These are phyloP conservation scores for Comarum palustre DNA, from an alignment of 306 rosid genomes.

Conservation along the genomic window DNA sequence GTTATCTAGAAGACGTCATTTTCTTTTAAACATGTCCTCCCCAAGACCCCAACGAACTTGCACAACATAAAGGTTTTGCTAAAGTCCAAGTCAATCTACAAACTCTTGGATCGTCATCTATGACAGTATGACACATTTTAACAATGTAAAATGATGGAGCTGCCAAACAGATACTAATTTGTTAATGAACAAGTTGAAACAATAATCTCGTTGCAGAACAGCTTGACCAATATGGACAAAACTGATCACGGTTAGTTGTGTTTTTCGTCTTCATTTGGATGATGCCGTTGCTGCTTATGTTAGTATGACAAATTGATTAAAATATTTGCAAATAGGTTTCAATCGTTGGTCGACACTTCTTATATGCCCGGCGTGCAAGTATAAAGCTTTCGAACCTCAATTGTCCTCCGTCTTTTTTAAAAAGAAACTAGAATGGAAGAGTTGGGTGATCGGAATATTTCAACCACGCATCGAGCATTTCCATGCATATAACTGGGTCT, in stretches of 20 bases:
- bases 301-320: not conserved
- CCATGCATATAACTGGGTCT: not conserved
- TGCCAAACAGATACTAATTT: conserved; percentile 2
- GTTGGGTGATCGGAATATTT: not conserved
- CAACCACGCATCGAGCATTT: not conserved
- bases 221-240: not conserved
- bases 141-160: not conserved
- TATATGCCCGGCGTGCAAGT: too few relatives aligned
- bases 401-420: too few relatives aligned
- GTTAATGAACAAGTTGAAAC: not conserved
- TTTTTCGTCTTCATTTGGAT: not conserved
- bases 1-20: conserved; percentile 7
- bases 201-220: not conserved
- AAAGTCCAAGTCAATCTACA: not conserved
- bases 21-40: not conserved
- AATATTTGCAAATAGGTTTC: not conserved
- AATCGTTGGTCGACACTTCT: not conserved
- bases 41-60: not conserved
- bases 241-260: not conserved
- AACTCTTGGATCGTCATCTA: not conserved
- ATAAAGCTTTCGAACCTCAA: too few relatives aligned
- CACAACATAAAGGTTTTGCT: not conserved
- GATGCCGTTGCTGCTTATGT: not conserved
- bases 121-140: not conserved
- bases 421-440: not conserved